Percentiles rank a stretch among this genome's conserved stretches.
Conservation (phyloP, 345 rosid species). For the Lepidium africanum region DNA sequence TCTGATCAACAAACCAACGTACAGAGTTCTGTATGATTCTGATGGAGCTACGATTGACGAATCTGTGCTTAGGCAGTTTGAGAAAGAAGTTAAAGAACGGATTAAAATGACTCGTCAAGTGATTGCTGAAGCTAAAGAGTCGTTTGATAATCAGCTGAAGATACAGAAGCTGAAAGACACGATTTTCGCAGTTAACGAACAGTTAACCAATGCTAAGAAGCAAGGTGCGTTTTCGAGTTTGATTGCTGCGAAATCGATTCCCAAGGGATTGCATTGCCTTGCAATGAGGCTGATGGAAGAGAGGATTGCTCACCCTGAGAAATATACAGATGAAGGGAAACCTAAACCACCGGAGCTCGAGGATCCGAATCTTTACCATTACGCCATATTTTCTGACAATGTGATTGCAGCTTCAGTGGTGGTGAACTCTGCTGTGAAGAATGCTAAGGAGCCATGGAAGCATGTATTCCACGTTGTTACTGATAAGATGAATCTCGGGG, state of each 20-base stretch:
- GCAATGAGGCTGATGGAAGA: conserved; percentile 97
- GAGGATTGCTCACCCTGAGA: conserved; percentile 79
- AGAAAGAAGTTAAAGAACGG: conserved; percentile 95
- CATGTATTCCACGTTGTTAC: conserved; percentile 97
- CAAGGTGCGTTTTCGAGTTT: conserved; percentile 94
- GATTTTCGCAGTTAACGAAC: conserved; percentile 83
- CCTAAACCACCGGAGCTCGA: conserved; percentile 51
- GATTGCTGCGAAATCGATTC: conserved; percentile 93
- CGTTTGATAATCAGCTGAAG: conserved; percentile 89
- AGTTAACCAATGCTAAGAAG: conserved; percentile 81
- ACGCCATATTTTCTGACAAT: conserved; percentile 89
- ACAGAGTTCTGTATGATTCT: conserved; percentile 49
- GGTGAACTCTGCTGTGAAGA: conserved; percentile 95
- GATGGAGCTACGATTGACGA: conserved; percentile 69
- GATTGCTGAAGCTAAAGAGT: conserved; percentile 85
- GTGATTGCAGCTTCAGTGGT: conserved; percentile 93
- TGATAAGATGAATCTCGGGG: conserved; percentile 97
- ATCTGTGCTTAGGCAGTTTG: conserved; percentile 53
- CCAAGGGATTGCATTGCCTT: conserved; percentile 88
- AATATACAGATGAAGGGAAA: conserved; percentile 76
- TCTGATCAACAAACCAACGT: conserved; percentile 64
- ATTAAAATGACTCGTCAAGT: conserved; percentile 86
- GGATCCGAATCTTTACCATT: conserved; percentile 82
- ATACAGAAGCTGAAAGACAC: conserved; percentile 94
- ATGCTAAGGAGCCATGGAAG: conserved; percentile 84